Evolutionary conservation across 2,329 filamentous ascomycete genomes (phyloP), one percentile per base, ranked within the genome.

Genomic region (Aspergillus thermomutatus): DNA sequence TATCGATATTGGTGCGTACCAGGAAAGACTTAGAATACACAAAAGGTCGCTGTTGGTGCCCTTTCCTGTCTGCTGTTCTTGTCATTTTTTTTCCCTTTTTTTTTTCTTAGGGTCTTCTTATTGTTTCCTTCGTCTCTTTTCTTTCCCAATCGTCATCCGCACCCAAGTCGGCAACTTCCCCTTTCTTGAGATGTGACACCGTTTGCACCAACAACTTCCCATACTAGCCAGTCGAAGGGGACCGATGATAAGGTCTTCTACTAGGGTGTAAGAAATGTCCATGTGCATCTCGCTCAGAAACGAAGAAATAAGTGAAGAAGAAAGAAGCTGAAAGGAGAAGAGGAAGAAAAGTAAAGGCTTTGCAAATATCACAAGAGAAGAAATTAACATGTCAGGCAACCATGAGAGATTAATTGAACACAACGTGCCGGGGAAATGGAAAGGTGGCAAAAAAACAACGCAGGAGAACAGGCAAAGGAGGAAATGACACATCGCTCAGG

Each of bases 1-100:
- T 71, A 71, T 71, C 69, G 68, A 71, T 71, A 65, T 69, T 67
- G 66, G 64, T 63, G 62, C 67, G 64, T 64, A 61, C 60, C 57
- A 56, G 54, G 59, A 50, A 54, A 50, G 57, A 60, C 58, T 54
- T 69, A 70, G 64, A 67, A 60, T 70, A 69, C 68, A 71, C 64
- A 63, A 69, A 60, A 52, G 49, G 34, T 53, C 25, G 31, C 27
- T 34, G 48, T 23, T 40, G 49, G 50, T 43, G 50, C 34, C 28
- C 48, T 55, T 26, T 23, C 14, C 51, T 54, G 57, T 49, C 50
- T 58, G 56, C 52, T 57, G 43, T 37, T 60, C 62, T 61, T 62
- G 60, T 63, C 58, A 52, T 54, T 58, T 52, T 57, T 49, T 52
- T 53, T 54, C 50, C 50, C 48, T 5, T 17, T 23, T 19, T 45